Evolutionary conservation across 768 basidiomycete species (phyloP).

Genomic region (Boletus pseudo-olivaceus): DNA sequence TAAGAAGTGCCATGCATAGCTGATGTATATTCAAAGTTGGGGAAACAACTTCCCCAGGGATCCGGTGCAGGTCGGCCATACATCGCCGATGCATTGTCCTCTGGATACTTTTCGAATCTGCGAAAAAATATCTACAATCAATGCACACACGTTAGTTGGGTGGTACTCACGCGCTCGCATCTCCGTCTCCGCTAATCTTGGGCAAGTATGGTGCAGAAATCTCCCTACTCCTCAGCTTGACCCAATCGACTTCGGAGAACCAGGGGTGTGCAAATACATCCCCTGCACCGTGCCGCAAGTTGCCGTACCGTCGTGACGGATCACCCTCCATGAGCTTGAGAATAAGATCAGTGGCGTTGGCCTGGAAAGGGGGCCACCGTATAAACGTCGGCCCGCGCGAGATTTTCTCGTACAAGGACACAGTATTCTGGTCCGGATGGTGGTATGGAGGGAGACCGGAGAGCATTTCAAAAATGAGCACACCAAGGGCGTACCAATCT

Average conservation of each 20-base stretch:
- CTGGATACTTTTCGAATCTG: constrained; percentile 78
- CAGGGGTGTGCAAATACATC: constrained; percentile 93
- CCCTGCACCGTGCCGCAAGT: constrained; percentile 79
- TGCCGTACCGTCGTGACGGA: constrained; percentile 85
- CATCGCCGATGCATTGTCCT: constrained; percentile 57
- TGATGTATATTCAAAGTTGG: constrained; percentile 66
- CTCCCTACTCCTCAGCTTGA: constrained; percentile 71
- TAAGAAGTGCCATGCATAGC: constrained; percentile 34
- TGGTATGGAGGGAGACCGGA: constrained; percentile 95
- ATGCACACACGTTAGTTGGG: not conserved
- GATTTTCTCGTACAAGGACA: constrained; percentile 91
- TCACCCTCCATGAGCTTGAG: constrained; percentile 87
- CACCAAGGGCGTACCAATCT: constrained; percentile 98
- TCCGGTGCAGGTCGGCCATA: constrained; percentile 62
- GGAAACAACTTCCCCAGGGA: constrained; percentile 65
- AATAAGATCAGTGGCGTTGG: constrained; percentile 83
- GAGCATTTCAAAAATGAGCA: constrained; percentile 97
- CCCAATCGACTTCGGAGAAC: constrained; percentile 95
- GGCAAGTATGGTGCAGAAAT: constrained; percentile 96
- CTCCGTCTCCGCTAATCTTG: constrained; percentile 87
- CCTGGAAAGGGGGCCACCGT: constrained; percentile 75
- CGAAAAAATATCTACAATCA: not conserved
- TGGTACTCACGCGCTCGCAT: constrained; percentile 81
- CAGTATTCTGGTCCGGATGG: constrained; percentile 77
- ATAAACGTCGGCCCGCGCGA: constrained; percentile 68